phyloP scores from a whole-genome alignment of 306 rosid species.

The Canavalia gladiata region DNA sequence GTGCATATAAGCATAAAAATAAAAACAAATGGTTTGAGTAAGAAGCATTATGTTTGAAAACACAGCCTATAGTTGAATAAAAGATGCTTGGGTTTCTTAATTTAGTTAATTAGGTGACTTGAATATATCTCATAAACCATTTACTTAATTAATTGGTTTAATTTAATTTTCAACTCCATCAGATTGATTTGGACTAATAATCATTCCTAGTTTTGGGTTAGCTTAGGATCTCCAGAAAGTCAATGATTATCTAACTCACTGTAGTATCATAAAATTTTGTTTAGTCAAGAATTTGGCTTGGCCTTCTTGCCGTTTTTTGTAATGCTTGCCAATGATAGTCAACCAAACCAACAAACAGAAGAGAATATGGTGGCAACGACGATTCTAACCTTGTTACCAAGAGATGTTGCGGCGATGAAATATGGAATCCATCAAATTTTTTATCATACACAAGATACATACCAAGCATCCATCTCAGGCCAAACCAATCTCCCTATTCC shows the following conservation, averaged over 20 bases:
- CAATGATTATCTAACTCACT: neutral
- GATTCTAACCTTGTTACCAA: neutral
- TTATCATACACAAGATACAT: conserved; percentile 35
- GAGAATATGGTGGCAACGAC: neutral
- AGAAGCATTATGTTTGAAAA: too few species aligned
- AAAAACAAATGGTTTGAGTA: too few species aligned
- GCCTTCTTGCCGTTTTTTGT: neutral
- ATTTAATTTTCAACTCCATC: too few species aligned
- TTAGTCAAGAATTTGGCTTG: neutral
- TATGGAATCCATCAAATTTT: conserved; percentile 43
- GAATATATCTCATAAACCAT: too few species aligned
- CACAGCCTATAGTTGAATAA: too few species aligned
- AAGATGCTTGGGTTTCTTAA: too few species aligned
- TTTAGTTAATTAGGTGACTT: too few species aligned
- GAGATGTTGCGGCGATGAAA: conserved; percentile 2
- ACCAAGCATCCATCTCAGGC: conserved; percentile 34
- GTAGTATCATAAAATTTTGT: neutral
- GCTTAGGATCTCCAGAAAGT: too few species aligned
- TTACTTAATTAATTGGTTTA: too few species aligned
- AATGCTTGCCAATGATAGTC: neutral
- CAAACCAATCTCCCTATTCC: conserved; percentile 22
- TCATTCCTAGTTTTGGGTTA: too few species aligned
- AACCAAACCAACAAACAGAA: neutral
- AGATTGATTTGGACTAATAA: too few species aligned
- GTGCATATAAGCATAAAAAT: too few species aligned